phyloP scores from a whole-genome alignment of 768 basidiomycete genomes.

The Russula sp. region DNA sequence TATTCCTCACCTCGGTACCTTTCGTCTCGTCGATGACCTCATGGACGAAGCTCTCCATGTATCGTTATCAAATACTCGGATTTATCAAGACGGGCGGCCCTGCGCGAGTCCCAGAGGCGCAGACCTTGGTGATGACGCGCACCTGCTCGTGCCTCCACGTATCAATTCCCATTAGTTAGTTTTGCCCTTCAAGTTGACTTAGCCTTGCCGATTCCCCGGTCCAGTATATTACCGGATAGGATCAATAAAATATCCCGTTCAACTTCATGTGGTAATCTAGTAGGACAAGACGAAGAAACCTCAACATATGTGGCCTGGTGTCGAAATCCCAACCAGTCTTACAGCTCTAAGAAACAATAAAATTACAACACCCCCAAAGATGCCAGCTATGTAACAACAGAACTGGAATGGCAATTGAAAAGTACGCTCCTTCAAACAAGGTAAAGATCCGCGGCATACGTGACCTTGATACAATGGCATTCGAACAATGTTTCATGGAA shows the following conservation, averaged over 20 bases:
- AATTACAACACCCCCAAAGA: background rate
- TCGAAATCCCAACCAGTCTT: no score
- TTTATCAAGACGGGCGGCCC: background rate
- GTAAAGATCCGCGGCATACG: background rate
- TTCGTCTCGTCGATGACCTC: conserved; percentile 11
- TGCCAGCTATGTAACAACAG: background rate
- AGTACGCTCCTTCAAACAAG: background rate
- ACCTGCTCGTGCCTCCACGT: background rate
- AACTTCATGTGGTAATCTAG: no score
- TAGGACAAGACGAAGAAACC: no score
- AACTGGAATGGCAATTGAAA: background rate
- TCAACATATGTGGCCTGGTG: no score
- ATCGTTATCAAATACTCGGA: background rate
- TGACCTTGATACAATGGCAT: background rate
- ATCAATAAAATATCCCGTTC: no score
- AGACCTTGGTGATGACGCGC: no score
- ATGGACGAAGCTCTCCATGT: conserved; percentile 14
- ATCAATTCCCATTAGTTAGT: background rate
- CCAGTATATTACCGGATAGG: no score
- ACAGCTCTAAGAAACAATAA: background rate
- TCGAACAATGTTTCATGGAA: background rate
- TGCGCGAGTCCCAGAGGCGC: background rate
- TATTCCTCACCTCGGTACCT: background rate
- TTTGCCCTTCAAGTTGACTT: background rate
- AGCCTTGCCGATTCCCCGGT: no score